Evolutionary conservation across 495 filamentous ascomycete species (phyloP).

Genomic region (Bryoglossum gracile): DNA sequence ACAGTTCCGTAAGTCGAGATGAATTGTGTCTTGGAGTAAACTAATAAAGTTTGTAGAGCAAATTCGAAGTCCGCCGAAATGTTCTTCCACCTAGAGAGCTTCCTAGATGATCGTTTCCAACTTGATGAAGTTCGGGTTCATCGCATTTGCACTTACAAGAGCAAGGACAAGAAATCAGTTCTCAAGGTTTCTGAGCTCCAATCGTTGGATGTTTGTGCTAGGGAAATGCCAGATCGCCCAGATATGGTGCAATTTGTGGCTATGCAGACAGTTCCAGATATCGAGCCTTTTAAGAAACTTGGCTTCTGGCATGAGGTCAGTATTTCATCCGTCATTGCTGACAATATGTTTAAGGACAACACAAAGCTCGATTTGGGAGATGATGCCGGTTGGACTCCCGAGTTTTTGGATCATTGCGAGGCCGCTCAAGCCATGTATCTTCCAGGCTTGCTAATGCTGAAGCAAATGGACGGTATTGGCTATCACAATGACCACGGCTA

Average conservation of each 20-base stretch:
- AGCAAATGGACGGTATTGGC: slow-evolving; percentile 23
- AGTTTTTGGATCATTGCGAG: slow-evolving; percentile 18
- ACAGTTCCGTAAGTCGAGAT: slow-evolving; percentile 34
- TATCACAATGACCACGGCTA: slow-evolving; percentile 21
- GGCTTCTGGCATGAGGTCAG: slow-evolving; percentile 36
- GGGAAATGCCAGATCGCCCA: not conserved
- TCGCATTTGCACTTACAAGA: slow-evolving; percentile 24
- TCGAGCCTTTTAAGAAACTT: slow-evolving; percentile 13
- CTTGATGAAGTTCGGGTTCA: slow-evolving; percentile 29
- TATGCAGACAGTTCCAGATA: slow-evolving; percentile 1
- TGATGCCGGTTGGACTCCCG: slow-evolving; percentile 30
- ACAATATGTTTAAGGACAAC: slow-evolving; percentile 32
- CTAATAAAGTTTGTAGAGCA: too few relatives aligned
- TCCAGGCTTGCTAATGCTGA: slow-evolving; percentile 21
- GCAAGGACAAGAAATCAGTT: slow-evolving; percentile 13
- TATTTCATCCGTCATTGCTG: slow-evolving; percentile 26
- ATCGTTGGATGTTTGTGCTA: slow-evolving; percentile 23
- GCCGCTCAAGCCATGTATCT: slow-evolving; percentile 13
- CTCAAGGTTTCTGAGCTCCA: slow-evolving; percentile 39
- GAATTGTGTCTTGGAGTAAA: too few relatives aligned
- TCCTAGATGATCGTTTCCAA: slow-evolving; percentile 11
- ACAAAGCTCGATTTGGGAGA: slow-evolving; percentile 31
- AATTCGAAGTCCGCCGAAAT: not conserved
- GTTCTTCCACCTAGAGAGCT: slow-evolving; percentile 24
- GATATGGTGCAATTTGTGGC: not conserved